Base-by-base conservation (phyloP, 202 grass and related monocot species). In the Hordeum pubiflorum region DNA sequence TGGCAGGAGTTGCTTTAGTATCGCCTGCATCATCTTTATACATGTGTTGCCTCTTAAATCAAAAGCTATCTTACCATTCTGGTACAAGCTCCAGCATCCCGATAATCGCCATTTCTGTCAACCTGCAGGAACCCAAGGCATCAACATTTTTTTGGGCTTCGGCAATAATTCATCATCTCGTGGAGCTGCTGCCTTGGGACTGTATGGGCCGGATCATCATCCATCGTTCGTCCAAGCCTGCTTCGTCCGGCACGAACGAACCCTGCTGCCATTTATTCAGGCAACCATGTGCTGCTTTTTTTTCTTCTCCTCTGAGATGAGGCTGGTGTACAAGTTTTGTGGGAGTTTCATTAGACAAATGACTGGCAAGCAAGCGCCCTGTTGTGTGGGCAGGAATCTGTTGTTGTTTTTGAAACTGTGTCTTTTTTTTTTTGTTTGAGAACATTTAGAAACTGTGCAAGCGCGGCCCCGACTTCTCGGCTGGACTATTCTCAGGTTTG, bases 51-150 rank as follows among this genome's bases (percentile, higher is more conserved):
- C 50, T 54, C 50, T 54, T 8, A 17, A 54, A 54, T 54, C 17
- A n/a, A 17, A 2, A 22, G 9, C 52, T 54, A 6, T 66, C 58
- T 85, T 64, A 37, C 23, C 20, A 58, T 39, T 81, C 50, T 58
- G 20, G 4, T n/a, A 81, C 60, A 41, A 57, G 46, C 21, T 34
- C 29, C 1, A 17, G 3, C 43, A 21, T 65, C 58, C 43, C 13
- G 29, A 54, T 11, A 11, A 76, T 67, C 68, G n/a, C 21, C 57
- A 65, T 87, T 17, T 65, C 66, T 75, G 80, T 74, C n/a, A 29
- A 57, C 10, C 15, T 82, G 67, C 87, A 82, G 87, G 63, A 78
- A 74, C 40, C 64, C n/a, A 75, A 86, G 59, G 24, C 22, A 40
- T 39, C 43, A 3, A n/a, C 32, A 50, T 23, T 17, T 32, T 33